Evolutionary conservation across 441 rosid species (phyloP).

Genomic region (Populus hybrid): DNA sequence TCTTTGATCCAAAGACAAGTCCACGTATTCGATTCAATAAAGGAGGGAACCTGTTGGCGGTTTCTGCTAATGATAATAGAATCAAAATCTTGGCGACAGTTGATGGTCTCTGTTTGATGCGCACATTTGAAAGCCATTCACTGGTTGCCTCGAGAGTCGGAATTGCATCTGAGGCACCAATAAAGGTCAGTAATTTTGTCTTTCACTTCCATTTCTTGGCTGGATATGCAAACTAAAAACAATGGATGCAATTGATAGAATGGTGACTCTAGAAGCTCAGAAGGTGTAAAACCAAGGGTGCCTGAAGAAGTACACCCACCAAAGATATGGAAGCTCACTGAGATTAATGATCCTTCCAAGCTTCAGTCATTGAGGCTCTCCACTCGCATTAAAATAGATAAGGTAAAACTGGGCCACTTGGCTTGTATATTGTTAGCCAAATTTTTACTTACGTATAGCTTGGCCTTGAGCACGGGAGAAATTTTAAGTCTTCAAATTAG

Average conservation of each 20-base stretch:
- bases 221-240: background rate
- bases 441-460: background rate
- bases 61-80: conserved; percentile 55
- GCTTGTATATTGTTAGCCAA: background rate
- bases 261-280: conserved; percentile 46
- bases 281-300: conserved; percentile 43
- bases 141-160: conserved; percentile 29
- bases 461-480: background rate
- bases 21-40: conserved; percentile 72
- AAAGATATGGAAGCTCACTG: conserved; percentile 47
- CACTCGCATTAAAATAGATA: conserved; percentile 29
- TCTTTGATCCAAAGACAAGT: conserved; percentile 38
- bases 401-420: conserved; percentile 23
- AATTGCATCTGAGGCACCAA: conserved; percentile 23
- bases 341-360: conserved; percentile 58
- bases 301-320: conserved; percentile 45
- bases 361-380: conserved; percentile 56
- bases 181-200: conserved; percentile 24
- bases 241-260: conserved; percentile 32
- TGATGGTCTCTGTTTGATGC: conserved; percentile 57
- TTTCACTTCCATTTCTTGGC: background rate
- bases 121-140: conserved; percentile 38
- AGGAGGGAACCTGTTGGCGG: conserved; percentile 64
- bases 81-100: conserved; percentile 59
- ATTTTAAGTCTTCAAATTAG: background rate